Evolutionary conservation across 768 basidiomycete genomes (phyloP), one percentile per base, ranked within the genome.

Genomic region (Mycena alexandri): DNA sequence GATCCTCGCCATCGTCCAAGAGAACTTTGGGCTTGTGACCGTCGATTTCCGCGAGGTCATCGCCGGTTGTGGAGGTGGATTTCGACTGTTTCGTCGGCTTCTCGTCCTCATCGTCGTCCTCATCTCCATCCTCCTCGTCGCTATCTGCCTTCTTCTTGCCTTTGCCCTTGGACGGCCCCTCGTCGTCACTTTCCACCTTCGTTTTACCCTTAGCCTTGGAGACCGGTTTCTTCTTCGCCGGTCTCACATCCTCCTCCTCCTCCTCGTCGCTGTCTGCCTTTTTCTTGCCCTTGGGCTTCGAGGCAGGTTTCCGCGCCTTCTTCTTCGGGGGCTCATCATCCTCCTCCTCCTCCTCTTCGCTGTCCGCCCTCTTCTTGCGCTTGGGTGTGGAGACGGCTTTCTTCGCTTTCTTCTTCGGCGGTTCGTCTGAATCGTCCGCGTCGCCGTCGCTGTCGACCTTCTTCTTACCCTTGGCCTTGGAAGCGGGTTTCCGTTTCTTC

Each of bases 61-160:
- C 85, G 19, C 57, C 36, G 86, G 72, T 83, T 83, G 61, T 86
- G 75, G n/a, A 86, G 85, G 68, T 83, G 78, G 58, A 87, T 87
- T 72, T 82, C 82, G 59, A 79, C 80, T 29, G 87, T 82, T 72
- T 85, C 86, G 70, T 87, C 85, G 24, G 65, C 38, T 38, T 38
- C 38, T 38, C 38, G 10, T 38, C 38, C 11, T 38, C 38, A 14
- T 38, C 38, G 14, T 38, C 38, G 38, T 38, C 38, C 38, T 38
- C 38, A 38, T 38, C 38, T 11, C 14, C 38, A 9, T 38, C 38
- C 38, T 38, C 38, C 14, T 38, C 38, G 2, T 38, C 38, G 38
- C 38, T 38, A 11, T 38, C 38, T 4, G 10, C 38, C 10, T 38
- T 38, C 38, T 38, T 38, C 38, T 38, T 38, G 11, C 38, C 38